These are phyloP conservation scores for Penicillium goetzii DNA, from an alignment of 495 filamentous ascomycete genomes.

Conservation along the genomic window DNA sequence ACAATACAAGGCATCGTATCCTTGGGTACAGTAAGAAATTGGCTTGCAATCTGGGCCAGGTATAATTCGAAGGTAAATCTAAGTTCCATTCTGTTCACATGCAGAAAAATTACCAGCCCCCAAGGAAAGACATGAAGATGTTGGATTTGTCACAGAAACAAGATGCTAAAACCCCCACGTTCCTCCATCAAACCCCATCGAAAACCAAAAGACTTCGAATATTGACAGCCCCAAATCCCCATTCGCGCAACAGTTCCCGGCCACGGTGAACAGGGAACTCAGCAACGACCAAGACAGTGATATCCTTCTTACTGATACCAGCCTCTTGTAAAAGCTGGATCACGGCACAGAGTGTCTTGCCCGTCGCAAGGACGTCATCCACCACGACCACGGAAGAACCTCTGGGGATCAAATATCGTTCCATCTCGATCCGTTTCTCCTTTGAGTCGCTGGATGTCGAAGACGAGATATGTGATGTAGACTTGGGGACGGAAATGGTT, in stretches of 20 bases:
- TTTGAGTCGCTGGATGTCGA: constrained; percentile 34
- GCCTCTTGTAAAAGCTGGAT: constrained; percentile 54
- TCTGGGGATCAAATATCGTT: constrained; percentile 45
- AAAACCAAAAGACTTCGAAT: constrained; percentile 65
- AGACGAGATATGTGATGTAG: constrained; percentile 62
- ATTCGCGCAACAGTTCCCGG: constrained; percentile 52
- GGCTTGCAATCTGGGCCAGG: no score
- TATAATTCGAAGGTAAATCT: no score
- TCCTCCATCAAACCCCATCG: constrained; percentile 21
- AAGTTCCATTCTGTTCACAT: no score
- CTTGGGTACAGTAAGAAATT: no score
- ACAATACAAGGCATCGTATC: constrained; percentile 8
- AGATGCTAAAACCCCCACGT: background rate
- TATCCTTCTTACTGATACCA: constrained; percentile 45
- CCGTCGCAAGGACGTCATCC: constrained; percentile 67
- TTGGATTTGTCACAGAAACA: background rate
- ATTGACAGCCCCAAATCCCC: constrained; percentile 59
- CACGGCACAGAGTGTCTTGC: constrained; percentile 61
- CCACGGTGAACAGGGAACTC: constrained; percentile 66
- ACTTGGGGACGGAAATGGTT: constrained; percentile 53
- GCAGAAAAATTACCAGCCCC: background rate
- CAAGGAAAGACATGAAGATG: background rate
- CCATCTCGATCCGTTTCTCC: constrained; percentile 57
- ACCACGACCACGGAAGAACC: constrained; percentile 59
- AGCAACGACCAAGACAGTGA: constrained; percentile 60